Percentiles rank a stretch among this genome's conserved stretches.
Conservation (phyloP, 495 filamentous ascomycete genomes). For the Annulohypoxylon maeteangense region DNA sequence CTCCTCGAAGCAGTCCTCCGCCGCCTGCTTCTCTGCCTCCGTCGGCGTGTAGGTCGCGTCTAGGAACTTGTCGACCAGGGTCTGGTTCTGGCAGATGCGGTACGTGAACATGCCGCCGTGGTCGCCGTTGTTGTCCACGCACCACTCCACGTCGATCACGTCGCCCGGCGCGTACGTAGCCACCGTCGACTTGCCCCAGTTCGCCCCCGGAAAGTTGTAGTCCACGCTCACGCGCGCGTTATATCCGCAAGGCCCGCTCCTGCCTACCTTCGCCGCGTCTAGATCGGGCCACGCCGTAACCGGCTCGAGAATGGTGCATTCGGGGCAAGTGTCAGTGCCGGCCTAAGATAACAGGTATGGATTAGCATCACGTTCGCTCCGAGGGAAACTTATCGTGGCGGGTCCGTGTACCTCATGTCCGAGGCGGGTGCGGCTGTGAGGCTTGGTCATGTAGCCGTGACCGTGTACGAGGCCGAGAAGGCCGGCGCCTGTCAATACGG, state of each 20-base stretch:
- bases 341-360: slow-evolving; percentile 48
- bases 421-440: slow-evolving; percentile 59
- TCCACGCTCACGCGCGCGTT: slow-evolving; percentile 66
- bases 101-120: slow-evolving; percentile 70
- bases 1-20: slow-evolving; percentile 64
- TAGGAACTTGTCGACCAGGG: slow-evolving; percentile 62
- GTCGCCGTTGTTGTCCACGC: slow-evolving; percentile 68
- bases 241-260: slow-evolving; percentile 66
- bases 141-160: slow-evolving; percentile 64
- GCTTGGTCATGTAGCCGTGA: slow-evolving; percentile 63
- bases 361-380: slow-evolving; percentile 4
- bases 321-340: slow-evolving; percentile 63
- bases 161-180: slow-evolving; percentile 60
- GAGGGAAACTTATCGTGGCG: background rate
- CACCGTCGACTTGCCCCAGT: slow-evolving; percentile 61
- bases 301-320: slow-evolving; percentile 67
- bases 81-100: slow-evolving; percentile 65
- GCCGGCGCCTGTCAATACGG: slow-evolving; percentile 24
- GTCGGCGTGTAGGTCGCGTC: slow-evolving; percentile 63
- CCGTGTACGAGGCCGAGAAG: slow-evolving; percentile 41
- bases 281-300: slow-evolving; percentile 64
- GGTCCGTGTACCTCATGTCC: slow-evolving; percentile 55
- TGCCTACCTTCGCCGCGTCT: slow-evolving; percentile 57
- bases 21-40: slow-evolving; percentile 63
- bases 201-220: slow-evolving; percentile 60